A percentile compares a stretch with the other conserved stretches of the same genome.
These are phyloP conservation scores for Solanum peruvianum DNA, from an alignment of 257 asterid species.

Conservation along the genomic window DNA sequence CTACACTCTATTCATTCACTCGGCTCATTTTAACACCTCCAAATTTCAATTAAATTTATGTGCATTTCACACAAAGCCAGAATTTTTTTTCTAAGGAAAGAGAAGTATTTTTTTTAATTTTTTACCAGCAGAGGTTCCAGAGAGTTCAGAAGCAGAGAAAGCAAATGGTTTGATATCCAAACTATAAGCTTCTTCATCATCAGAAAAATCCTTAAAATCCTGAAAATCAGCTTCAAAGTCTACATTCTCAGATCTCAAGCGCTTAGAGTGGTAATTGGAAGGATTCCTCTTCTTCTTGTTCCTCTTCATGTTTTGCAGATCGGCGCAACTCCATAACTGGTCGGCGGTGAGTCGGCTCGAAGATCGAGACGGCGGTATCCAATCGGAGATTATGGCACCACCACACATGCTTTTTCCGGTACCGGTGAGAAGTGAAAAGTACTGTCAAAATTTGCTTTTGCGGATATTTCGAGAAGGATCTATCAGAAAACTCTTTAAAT, in stretches of 20 bases:
- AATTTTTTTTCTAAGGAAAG: not conserved
- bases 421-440: not conserved
- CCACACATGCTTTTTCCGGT: constrained; percentile 53
- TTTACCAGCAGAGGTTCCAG: not conserved
- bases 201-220: constrained; percentile 56
- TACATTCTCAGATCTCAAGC: constrained; percentile 40
- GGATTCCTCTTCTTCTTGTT: constrained; percentile 19
- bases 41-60: not conserved
- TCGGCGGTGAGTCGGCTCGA: constrained; percentile 69
- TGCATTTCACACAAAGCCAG: not conserved
- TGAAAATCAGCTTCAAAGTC: constrained; percentile 80
- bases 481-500: not conserved
- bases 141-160: not conserved
- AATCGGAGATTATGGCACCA: constrained; percentile 74
- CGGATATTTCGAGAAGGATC: not conserved
- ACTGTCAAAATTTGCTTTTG: not conserved
- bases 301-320: not conserved
- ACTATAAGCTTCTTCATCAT: constrained; percentile 9
- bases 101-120: rapidly evolving
- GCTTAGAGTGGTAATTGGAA: constrained; percentile 27
- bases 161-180: constrained; percentile 25
- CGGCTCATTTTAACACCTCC: not conserved
- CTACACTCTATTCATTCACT: not conserved
- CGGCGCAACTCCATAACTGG: constrained; percentile 59
- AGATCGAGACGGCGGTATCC: constrained; percentile 34